These are phyloP conservation scores for Arabidopsis suecica DNA, from an alignment of 345 rosid genomes.

Conservation along the genomic window DNA sequence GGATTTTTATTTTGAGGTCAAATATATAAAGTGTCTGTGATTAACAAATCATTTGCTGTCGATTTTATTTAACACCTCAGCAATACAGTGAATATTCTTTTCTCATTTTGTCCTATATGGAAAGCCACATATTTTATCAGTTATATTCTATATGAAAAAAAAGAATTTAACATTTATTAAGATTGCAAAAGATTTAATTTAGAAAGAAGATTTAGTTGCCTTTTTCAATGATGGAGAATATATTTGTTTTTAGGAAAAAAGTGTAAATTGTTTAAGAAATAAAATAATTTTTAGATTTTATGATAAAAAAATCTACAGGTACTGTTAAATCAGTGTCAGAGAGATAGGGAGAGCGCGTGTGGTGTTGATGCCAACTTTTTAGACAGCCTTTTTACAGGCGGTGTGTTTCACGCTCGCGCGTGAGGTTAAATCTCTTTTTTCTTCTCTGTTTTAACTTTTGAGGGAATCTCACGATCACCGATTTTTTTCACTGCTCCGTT, in stretches of 20 bases:
- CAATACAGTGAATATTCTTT: slow-evolving; percentile 13
- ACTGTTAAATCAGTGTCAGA: slow-evolving; percentile 47
- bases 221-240: slow-evolving; percentile 36
- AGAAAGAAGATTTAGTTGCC: slow-evolving; percentile 16
- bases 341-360: slow-evolving; percentile 38
- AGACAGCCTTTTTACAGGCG: slow-evolving; percentile 17
- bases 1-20: neutral
- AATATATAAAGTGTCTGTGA: neutral
- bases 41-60: slow-evolving; percentile 15
- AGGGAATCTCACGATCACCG: slow-evolving; percentile 15
- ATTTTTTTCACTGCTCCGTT: neutral
- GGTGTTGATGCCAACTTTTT: slow-evolving; percentile 33
- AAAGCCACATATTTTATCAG: slow-evolving; percentile 17
- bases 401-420: slow-evolving; percentile 31
- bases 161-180: slow-evolving; percentile 2
- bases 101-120: slow-evolving; percentile 10
- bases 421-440: neutral
- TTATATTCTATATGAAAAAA: neutral
- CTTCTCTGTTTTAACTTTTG: neutral
- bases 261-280: neutral
- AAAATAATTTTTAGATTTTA: neutral
- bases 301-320: slow-evolving; percentile 36
- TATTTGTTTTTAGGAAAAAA: slow-evolving; percentile 26
- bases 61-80: slow-evolving; percentile 13
- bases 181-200: slow-evolving; percentile 1